Base-by-base conservation (phyloP, 495 filamentous ascomycete genomes). In the Aspergillus bridgeri region DNA sequence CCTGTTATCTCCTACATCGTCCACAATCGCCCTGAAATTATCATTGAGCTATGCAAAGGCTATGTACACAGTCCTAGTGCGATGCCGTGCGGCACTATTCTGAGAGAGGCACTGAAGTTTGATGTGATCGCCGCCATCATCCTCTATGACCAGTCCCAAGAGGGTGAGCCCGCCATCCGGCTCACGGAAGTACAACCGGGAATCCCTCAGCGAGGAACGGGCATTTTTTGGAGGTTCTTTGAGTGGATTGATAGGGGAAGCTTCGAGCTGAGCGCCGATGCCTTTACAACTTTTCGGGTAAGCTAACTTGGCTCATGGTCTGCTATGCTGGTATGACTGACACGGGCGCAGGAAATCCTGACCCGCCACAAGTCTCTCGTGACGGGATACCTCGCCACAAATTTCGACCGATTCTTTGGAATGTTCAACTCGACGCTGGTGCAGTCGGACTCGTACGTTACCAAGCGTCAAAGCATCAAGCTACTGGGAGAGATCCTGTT, bases 221-320 rank as follows among this genome's bases (percentile, higher is more conserved):
- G 92, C 0, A 83, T 96, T 2, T 97, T 99, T 68, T 99, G 95
- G 95, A 83, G 80, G n/a, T 98, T 98, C 73, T 99, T 99, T 66
- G 83, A 89, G 48, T 99, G 92, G 89, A 96, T 99, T 56, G 91
- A 98, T 69, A 86, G 88, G 65, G 87, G 90, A 58, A 91, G 87
- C 18, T 99, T 99, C 69, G 95, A 99, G 76, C 89, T 98, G 57
- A 92, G 91, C 64, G 92, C 95, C 27, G 95, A 98, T 76, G 92
- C 95, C 1, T 99, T 98, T 65, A 94, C 90, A 42, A 98, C 93
- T 6, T 99, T 99, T 71, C 80, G 93, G 71, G 92, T 96, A 79
- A 61, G 84, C 25, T 11, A 60, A 27, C 0, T 33, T 21, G 17
- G 11, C 27, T 15, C 43, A 6, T 55, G 8, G 5, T 29, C 15